Evolutionary conservation across 2,329 filamentous ascomycete genomes (phyloP).

Genomic region (Myriosclerotinia duriaeana): DNA sequence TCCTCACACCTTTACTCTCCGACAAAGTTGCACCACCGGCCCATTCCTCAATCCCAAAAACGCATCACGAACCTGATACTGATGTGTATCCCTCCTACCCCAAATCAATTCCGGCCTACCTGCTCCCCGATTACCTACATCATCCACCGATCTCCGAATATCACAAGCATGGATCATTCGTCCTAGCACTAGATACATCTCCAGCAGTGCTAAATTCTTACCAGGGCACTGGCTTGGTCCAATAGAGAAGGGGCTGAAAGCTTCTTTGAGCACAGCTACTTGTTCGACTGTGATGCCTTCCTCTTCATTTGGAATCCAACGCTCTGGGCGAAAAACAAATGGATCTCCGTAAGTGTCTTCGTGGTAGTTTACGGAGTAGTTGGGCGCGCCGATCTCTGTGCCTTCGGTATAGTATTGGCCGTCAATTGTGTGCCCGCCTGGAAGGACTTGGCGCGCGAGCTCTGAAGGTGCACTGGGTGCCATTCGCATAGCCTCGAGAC

Average conservation of each 20-base stretch:
- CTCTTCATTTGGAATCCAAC: slow-evolving; percentile 27
- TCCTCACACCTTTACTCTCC: slow-evolving; percentile 2
- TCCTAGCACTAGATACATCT: slow-evolving; percentile 24
- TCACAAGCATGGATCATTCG: neutral
- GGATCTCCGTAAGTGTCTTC: slow-evolving; percentile 46
- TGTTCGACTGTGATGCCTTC: slow-evolving; percentile 25
- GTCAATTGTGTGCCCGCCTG: slow-evolving; percentile 31
- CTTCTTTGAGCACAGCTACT: slow-evolving; percentile 17
- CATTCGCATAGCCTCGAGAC: slow-evolving; percentile 27
- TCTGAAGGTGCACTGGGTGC: slow-evolving; percentile 20
- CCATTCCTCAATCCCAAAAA: slow-evolving; percentile 11
- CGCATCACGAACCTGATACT: slow-evolving; percentile 6
- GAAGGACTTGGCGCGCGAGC: neutral
- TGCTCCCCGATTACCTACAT: slow-evolving; percentile 3
- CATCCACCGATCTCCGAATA: neutral
- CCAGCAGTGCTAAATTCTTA: slow-evolving; percentile 26
- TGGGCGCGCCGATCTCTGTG: slow-evolving; percentile 46
- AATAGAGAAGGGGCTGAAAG: slow-evolving; percentile 26
- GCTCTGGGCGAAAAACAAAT: slow-evolving; percentile 40
- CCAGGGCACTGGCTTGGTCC: slow-evolving; percentile 25
- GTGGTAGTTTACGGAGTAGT: slow-evolving; percentile 50
- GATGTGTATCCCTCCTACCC: slow-evolving; percentile 15
- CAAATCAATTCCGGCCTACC: slow-evolving; percentile 5
- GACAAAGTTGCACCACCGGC: slow-evolving; percentile 13
- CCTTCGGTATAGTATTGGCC: slow-evolving; percentile 42